Percentiles rank a stretch among this genome's conserved stretches.
Evolutionary conservation across 176 grass and related monocot species (phyloP).

Genomic region (Oropetium thomaeum): DNA sequence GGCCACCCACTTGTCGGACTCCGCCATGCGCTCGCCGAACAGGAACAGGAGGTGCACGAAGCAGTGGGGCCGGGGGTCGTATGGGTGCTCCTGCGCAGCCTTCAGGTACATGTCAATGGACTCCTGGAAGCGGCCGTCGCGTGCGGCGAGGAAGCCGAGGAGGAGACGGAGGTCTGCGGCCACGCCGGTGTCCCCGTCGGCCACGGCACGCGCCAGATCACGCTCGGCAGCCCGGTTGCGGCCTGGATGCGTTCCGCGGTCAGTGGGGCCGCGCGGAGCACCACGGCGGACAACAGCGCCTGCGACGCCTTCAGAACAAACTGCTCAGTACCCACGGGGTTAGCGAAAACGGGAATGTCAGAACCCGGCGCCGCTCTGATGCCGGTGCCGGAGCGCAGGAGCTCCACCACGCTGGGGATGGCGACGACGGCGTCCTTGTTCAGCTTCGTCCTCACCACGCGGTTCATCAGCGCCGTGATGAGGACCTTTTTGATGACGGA

Average conservation of each 20-base stretch:
- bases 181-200: neutral
- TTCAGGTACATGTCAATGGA: neutral
- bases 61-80: neutral
- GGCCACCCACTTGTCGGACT: neutral
- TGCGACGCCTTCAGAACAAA: neutral
- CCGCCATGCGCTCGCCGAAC: neutral
- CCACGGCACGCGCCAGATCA: neutral
- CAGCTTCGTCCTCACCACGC: neutral
- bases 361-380: neutral
- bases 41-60: neutral
- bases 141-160: conserved; percentile 18
- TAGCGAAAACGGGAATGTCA: no score
- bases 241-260: neutral
- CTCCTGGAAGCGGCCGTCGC: conserved; percentile 1
- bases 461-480: neutral
- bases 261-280: conserved; percentile 5
- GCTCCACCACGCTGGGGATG: neutral
- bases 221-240: neutral
- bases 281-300: neutral
- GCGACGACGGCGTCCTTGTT: neutral
- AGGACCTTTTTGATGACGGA: neutral
- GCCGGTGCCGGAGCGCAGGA: neutral
- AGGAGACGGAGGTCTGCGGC: conserved; percentile 11
- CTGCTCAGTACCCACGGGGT: no score
- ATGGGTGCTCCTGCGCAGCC: neutral